Evolutionary conservation across 1,284 basidiomycete genomes (phyloP).

Genomic region (Leccinum laetum): DNA sequence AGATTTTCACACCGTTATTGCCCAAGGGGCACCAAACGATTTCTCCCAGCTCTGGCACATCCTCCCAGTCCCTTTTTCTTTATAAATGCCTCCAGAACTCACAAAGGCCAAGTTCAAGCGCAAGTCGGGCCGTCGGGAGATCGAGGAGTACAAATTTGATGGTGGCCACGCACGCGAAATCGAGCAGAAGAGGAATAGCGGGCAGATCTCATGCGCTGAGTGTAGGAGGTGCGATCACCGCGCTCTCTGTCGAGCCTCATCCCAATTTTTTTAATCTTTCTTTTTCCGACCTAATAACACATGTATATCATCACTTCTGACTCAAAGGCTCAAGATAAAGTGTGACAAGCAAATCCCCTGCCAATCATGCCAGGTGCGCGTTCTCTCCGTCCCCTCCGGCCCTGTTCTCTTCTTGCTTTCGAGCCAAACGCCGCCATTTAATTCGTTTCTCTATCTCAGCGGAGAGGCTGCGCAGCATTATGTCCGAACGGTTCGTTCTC

Average conservation of each 20-base stretch:
- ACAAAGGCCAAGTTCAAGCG: conserved; percentile 48
- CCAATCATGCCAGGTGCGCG: conserved; percentile 60
- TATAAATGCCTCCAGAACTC: conserved; percentile 48
- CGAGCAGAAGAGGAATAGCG: conserved; percentile 49
- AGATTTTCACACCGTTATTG: conserved; percentile 29
- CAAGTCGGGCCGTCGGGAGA: conserved; percentile 43
- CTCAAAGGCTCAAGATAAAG: conserved; percentile 63
- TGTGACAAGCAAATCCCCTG: conserved; percentile 79
- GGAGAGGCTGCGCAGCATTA: conserved; percentile 64
- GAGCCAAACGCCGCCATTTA: not conserved
- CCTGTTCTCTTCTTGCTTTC: not conserved
- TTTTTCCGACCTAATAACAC: conserved; percentile 21
- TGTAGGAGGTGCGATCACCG: conserved; percentile 58
- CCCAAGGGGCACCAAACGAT: not conserved
- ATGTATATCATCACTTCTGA: not conserved
- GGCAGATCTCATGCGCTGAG: conserved; percentile 65
- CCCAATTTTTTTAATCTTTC: conserved; percentile 11
- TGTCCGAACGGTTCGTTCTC: conserved; percentile 63
- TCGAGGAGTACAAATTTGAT: conserved; percentile 51
- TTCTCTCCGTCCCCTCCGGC: not conserved
- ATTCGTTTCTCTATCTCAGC: conserved; percentile 27
- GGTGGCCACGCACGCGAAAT: conserved; percentile 51
- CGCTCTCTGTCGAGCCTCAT: conserved; percentile 19
- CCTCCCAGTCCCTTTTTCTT: not conserved
- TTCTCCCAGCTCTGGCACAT: conserved; percentile 19